These are phyloP conservation scores for Colletotrichum scovillei DNA, from an alignment of 2,329 filamentous ascomycete species.

Conservation along the genomic window DNA sequence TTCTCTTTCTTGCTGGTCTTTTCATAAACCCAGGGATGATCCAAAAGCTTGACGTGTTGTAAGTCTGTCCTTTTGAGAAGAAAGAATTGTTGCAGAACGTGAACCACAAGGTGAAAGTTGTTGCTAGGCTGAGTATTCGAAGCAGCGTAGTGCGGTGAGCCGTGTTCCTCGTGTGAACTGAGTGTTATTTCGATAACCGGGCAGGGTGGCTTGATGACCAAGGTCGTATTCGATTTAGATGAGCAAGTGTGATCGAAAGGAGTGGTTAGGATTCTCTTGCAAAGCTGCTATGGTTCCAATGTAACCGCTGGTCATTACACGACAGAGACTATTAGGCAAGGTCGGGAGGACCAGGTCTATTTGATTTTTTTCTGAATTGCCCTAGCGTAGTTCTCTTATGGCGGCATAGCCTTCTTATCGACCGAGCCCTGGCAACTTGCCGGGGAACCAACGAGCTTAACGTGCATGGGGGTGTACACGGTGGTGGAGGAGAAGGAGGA, in stretches of 20 bases:
- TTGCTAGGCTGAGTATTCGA: background rate
- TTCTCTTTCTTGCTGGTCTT: background rate
- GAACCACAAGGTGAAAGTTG: background rate
- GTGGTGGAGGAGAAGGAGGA: slow-evolving; percentile 15
- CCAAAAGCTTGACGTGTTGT: background rate
- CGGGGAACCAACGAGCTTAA: slow-evolving; percentile 31
- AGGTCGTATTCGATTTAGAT: slow-evolving; percentile 3
- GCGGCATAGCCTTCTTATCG: slow-evolving; percentile 36
- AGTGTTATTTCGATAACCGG: slow-evolving; percentile 16
- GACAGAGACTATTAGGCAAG: slow-evolving; percentile 19
- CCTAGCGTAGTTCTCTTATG: slow-evolving; percentile 34
- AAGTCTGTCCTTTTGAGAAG: background rate
- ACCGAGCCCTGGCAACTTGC: slow-evolving; percentile 32
- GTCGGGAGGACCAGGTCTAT: slow-evolving; percentile 34
- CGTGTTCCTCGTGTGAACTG: background rate
- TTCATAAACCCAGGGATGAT: background rate
- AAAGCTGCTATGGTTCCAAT: slow-evolving; percentile 15
- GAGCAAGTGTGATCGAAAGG: slow-evolving; percentile 24
- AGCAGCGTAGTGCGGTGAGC: background rate
- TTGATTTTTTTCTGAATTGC: slow-evolving; percentile 34
- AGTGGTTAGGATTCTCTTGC: slow-evolving; percentile 19
- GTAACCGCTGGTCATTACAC: slow-evolving; percentile 31
- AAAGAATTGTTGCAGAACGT: background rate
- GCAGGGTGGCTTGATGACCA: slow-evolving; percentile 1
- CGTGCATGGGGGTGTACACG: slow-evolving; percentile 31